Conservation (phyloP, 768 basidiomycete species). For the Lentinula aciculospora region DNA sequence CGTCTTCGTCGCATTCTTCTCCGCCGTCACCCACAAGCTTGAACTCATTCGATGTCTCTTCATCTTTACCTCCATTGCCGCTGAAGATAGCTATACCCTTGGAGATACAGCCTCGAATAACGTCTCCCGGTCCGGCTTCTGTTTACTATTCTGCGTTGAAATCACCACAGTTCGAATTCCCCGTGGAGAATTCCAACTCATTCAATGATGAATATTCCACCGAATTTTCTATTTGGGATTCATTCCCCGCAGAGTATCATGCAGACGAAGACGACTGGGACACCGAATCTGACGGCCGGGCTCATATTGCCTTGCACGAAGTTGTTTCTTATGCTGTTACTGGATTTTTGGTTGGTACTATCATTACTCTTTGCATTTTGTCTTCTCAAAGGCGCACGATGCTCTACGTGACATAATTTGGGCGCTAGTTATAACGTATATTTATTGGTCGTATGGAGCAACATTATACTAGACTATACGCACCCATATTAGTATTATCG, state of each 20-base stretch:
- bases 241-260: neutral
- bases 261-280: neutral
- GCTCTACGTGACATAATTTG: slow-evolving; percentile 22
- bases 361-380: slow-evolving; percentile 47
- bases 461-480: no score
- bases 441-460: no score
- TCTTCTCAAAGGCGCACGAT: slow-evolving; percentile 43
- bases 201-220: neutral
- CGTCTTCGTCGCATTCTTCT: neutral
- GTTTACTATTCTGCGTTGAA: neutral
- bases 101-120: neutral
- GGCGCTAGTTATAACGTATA: no score
- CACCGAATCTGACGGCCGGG: neutral
- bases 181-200: neutral
- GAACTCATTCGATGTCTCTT: neutral
- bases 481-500: no score
- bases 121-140: neutral
- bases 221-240: neutral
- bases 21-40: no score
- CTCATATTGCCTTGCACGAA: slow-evolving; percentile 16
- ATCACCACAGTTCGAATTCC: neutral
- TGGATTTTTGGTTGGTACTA: slow-evolving; percentile 56
- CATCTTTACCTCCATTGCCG: neutral
- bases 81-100: neutral
- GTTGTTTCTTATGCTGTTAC: slow-evolving; percentile 42